Evolutionary conservation across 352 stramenopile genomes (phyloP).

Genomic region (Phytophthora megakarya): DNA sequence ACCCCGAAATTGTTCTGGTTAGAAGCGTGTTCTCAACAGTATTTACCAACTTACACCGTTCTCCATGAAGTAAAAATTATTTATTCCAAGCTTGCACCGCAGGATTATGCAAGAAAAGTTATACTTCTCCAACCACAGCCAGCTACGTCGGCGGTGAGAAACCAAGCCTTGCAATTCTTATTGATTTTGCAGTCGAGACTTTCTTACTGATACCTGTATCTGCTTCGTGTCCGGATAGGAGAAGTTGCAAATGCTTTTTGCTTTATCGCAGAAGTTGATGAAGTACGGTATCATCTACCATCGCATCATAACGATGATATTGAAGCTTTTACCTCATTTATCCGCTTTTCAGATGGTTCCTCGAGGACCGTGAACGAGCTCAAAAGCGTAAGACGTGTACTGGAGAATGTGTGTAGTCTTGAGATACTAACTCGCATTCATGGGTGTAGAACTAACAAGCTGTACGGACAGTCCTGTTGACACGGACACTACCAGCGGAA

Average conservation of each 20-base stretch:
- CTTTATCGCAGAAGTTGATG: conserved; percentile 42
- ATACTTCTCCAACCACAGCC: conserved; percentile 37
- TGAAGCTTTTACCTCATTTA: not conserved
- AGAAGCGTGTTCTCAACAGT: not conserved
- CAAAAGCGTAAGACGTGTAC: conserved; percentile 19
- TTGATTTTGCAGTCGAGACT: not conserved
- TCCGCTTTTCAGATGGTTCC: conserved; percentile 31
- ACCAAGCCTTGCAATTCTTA: not conserved
- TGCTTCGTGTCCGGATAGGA: no score
- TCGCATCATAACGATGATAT: conserved; percentile 20
- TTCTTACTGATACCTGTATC: no score
- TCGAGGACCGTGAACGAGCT: conserved; percentile 33
- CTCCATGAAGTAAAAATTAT: no score
- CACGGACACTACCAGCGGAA: not conserved
- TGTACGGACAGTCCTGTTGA: not conserved
- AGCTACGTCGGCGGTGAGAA: conserved; percentile 23
- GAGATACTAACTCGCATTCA: not conserved
- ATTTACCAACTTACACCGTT: not conserved
- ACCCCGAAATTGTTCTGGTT: conserved; percentile 38
- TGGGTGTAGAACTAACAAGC: conserved; percentile 1
- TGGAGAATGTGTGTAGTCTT: not conserved
- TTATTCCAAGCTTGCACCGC: no score
- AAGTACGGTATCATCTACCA: conserved; percentile 11
- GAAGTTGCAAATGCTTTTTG: conserved; percentile 48
- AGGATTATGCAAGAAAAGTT: conserved; percentile 45